Conservation (phyloP, 257 asterid species). For the Sherardia arvensis region DNA sequence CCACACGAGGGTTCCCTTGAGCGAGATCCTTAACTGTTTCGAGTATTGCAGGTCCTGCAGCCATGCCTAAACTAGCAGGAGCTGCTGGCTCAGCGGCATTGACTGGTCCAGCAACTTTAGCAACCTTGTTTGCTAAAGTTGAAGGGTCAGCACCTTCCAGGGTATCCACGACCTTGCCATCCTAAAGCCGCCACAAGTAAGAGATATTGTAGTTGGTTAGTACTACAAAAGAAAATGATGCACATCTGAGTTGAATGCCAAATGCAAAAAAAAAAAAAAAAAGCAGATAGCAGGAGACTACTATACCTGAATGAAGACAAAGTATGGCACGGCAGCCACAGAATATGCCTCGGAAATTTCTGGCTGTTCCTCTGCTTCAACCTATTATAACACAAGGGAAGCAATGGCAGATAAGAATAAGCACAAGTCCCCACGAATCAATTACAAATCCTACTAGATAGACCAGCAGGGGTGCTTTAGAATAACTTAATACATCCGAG, state of each 20-base stretch:
- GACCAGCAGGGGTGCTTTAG: neutral
- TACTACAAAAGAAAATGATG: neutral
- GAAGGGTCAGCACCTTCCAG: constrained; percentile 98
- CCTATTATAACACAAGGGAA: constrained; percentile 37
- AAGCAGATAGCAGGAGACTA: neutral
- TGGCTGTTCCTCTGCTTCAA: constrained; percentile 98
- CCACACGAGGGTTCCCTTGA: constrained; percentile 36
- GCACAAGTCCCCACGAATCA: neutral
- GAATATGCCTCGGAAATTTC: constrained; percentile 80
- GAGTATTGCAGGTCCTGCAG: constrained; percentile 79
- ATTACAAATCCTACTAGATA: neutral
- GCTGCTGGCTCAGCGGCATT: constrained; percentile 77
- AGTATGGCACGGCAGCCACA: constrained; percentile 85
- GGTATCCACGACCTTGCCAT: constrained; percentile 64
- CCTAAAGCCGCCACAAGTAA: constrained; percentile 39
- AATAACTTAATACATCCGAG: neutral
- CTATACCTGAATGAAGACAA: constrained; percentile 80
- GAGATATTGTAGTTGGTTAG: neutral
- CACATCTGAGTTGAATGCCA: neutral
- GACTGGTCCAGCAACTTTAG: constrained; percentile 77
- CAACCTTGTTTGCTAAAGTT: constrained; percentile 91
- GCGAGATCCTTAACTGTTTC: constrained; percentile 74
- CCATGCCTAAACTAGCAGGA: constrained; percentile 98
- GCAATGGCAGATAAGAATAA: neutral
- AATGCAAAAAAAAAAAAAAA: neutral